Percentiles rank a stretch among this genome's conserved stretches.
Evolutionary conservation across 2,329 filamentous ascomycete species (phyloP).

Genomic region (Curvularia spicifera): DNA sequence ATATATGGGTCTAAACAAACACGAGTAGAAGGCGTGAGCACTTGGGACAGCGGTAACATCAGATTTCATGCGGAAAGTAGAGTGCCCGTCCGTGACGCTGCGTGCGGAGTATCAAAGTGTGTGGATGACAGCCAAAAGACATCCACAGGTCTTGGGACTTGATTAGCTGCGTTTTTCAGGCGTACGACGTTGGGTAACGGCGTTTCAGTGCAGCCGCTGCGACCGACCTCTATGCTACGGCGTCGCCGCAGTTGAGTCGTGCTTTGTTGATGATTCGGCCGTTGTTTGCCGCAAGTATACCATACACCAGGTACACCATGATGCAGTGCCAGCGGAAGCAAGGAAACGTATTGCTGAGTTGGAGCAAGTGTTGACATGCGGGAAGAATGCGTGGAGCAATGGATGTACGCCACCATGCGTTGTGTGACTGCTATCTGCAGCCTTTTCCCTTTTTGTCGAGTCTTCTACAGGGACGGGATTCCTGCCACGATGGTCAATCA

Average conservation of each 20-base stretch:
- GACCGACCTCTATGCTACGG: not conserved
- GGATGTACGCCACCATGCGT: slow-evolving; percentile 15
- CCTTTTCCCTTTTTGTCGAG: slow-evolving; percentile 19
- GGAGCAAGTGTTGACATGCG: slow-evolving; percentile 1
- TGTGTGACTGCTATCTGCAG: slow-evolving; percentile 15
- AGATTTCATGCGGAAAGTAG: not conserved
- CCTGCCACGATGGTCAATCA: slow-evolving; percentile 1
- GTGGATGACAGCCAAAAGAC: not conserved
- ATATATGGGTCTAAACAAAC: not conserved
- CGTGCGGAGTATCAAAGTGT: not conserved
- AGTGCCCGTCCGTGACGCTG: not conserved
- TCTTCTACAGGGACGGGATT: slow-evolving; percentile 17
- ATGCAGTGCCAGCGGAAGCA: slow-evolving; percentile 5
- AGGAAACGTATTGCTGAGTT: not conserved
- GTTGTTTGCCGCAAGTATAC: not conserved
- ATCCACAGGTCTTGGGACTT: not conserved
- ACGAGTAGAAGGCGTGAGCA: not conserved
- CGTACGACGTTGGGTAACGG: not conserved
- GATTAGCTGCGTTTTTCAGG: not conserved
- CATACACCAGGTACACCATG: slow-evolving; percentile 14
- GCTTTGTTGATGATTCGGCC: not conserved
- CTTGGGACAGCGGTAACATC: not conserved
- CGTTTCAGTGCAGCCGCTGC: not conserved
- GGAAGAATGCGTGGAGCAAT: slow-evolving; percentile 12
- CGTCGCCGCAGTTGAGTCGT: not conserved